Evolutionary conservation across 768 basidiomycete species (phyloP).

Genomic region (Termitomyces sp.): DNA sequence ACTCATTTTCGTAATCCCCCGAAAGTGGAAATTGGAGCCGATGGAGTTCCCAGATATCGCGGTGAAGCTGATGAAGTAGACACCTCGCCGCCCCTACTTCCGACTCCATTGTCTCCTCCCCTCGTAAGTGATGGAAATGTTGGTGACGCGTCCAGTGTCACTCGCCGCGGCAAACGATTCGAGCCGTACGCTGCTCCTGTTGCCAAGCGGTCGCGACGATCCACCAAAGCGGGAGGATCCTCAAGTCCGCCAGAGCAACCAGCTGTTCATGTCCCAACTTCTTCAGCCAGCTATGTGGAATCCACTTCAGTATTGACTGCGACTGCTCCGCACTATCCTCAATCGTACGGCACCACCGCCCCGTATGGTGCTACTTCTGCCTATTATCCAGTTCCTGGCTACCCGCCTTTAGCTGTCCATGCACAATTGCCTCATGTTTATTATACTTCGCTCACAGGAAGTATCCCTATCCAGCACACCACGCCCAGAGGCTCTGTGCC

Average conservation of each 20-base stretch:
- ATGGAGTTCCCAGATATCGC: conserved; percentile 77
- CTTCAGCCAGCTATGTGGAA: conserved; percentile 1
- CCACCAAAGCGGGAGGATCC: conserved; percentile 10
- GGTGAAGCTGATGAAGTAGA: conserved; percentile 78
- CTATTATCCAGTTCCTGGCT: conserved; percentile 12
- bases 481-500: not conserved
- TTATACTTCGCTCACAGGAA: conserved; percentile 1
- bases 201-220: conserved; percentile 12
- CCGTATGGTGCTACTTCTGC: conserved; percentile 6
- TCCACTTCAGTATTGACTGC: not conserved
- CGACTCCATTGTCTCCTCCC: conserved; percentile 40
- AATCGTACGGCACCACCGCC: not conserved
- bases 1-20: conserved; percentile 90
- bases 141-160: conserved; percentile 21
- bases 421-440: conserved; percentile 8
- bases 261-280: not conserved
- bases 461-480: not conserved
- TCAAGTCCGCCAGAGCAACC: conserved; percentile 9
- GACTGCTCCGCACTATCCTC: not conserved
- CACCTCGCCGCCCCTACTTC: conserved; percentile 30
- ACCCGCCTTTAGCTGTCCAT: conserved; percentile 6
- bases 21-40: conserved; percentile 77
- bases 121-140: conserved; percentile 43
- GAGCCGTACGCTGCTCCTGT: conserved; percentile 10
- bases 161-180: conserved; percentile 12